Conservation (phyloP, 768 basidiomycete genomes). For the Boletus rufocinnamomeus region DNA sequence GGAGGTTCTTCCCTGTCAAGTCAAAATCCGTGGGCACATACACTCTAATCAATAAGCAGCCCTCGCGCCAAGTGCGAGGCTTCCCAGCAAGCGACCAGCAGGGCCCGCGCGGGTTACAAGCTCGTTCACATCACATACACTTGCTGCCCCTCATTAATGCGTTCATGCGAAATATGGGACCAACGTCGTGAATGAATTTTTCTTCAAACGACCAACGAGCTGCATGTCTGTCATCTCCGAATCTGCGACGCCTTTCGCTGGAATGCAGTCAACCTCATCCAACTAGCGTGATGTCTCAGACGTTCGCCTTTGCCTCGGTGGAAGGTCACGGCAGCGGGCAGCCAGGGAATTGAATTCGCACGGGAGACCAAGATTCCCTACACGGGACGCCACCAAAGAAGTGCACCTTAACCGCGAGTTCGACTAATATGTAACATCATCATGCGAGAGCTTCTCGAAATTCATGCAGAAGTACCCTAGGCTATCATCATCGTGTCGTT, state of each 20-base stretch:
- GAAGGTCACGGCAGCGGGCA: constrained; percentile 19
- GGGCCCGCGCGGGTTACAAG: constrained; percentile 20
- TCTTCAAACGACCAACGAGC: background rate
- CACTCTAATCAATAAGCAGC: constrained; percentile 10
- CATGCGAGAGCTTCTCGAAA: constrained; percentile 2
- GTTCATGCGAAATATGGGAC: constrained; percentile 1
- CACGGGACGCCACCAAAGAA: background rate
- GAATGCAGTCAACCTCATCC: background rate
- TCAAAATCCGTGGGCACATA: constrained; percentile 20
- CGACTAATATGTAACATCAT: constrained; percentile 3
- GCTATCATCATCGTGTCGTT: background rate
- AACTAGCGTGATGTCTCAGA: background rate
- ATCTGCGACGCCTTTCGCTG: background rate
- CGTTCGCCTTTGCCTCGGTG: background rate
- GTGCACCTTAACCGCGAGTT: constrained; percentile 2
- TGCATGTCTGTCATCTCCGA: constrained; percentile 9
- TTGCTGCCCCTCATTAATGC: constrained; percentile 9
- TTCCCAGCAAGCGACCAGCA: constrained; percentile 11
- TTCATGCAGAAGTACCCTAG: background rate
- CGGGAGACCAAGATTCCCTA: background rate
- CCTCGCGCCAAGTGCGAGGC: constrained; percentile 26
- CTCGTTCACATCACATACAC: constrained; percentile 6
- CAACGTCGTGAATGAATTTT: background rate
- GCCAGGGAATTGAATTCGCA: constrained; percentile 16
- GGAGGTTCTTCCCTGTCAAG: constrained; percentile 6